Conservation (phyloP, 1,284 basidiomycete species). For the Austroboletus novae-zelandiae region DNA sequence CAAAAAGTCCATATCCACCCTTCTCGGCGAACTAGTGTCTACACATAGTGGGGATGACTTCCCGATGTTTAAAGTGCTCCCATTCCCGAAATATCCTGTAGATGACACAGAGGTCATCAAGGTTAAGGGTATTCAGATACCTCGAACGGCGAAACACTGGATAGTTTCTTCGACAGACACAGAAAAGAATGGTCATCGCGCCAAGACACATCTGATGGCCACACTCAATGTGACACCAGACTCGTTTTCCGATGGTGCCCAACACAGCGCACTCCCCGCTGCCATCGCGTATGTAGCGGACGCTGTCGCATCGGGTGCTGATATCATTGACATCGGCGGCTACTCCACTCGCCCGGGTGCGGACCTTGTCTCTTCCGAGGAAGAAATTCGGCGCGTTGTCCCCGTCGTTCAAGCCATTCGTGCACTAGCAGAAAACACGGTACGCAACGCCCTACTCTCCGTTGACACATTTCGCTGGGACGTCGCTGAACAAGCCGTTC, state of each 20-base stretch:
- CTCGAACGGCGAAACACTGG: slow-evolving; percentile 55
- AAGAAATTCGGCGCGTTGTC: slow-evolving; percentile 76
- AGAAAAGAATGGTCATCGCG: slow-evolving; percentile 10
- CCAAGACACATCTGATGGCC: slow-evolving; percentile 81
- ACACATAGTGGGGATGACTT: slow-evolving; percentile 31
- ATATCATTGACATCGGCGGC: slow-evolving; percentile 91
- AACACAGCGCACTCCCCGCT: slow-evolving; percentile 47
- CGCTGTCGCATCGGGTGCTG: slow-evolving; percentile 56
- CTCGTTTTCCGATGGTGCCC: slow-evolving; percentile 91
- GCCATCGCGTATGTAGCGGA: slow-evolving; percentile 50
- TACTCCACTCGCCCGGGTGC: slow-evolving; percentile 89
- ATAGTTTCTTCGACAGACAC: slow-evolving; percentile 22
- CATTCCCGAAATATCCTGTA: slow-evolving; percentile 55
- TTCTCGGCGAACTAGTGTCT: slow-evolving; percentile 45
- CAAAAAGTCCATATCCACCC: slow-evolving; percentile 42
- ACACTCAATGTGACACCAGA: slow-evolving; percentile 96
- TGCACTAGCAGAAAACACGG: slow-evolving; percentile 11
- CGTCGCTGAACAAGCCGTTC: slow-evolving; percentile 77
- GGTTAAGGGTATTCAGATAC: slow-evolving; percentile 28
- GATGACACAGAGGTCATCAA: slow-evolving; percentile 11
- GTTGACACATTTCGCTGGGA: slow-evolving; percentile 90
- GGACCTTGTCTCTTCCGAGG: slow-evolving; percentile 61
- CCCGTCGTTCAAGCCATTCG: slow-evolving; percentile 62
- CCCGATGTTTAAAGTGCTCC: slow-evolving; percentile 64
- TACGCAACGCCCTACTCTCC: slow-evolving; percentile 62